phyloP scores from a whole-genome alignment of 2,329 filamentous ascomycete genomes.

The Nemania sp. region DNA sequence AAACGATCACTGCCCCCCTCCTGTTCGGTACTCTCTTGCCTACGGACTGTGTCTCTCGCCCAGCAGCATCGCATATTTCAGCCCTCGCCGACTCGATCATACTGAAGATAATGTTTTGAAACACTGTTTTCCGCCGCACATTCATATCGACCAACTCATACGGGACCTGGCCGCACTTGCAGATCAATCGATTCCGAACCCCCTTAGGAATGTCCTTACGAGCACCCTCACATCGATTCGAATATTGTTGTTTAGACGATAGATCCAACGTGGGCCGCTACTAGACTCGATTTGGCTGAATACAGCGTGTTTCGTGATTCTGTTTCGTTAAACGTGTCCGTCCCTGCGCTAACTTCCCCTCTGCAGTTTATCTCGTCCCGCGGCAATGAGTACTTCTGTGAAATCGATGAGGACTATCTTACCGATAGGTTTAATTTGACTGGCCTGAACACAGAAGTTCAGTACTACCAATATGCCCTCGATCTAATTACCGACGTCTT shows the following conservation, averaged over 20 bases:
- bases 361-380: slow-evolving; percentile 93
- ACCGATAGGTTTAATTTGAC: slow-evolving; percentile 99
- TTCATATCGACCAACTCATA: not conserved
- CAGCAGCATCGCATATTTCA: not conserved
- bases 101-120: not conserved
- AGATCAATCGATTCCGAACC: not conserved
- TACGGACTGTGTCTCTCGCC: not conserved
- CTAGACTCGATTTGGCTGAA: not conserved
- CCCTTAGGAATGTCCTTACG: not conserved
- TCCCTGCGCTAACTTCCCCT: slow-evolving; percentile 41
- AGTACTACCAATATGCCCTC: slow-evolving; percentile 98
- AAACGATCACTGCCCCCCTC: not conserved
- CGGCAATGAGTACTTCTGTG: slow-evolving; percentile 99
- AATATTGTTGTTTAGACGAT: not conserved
- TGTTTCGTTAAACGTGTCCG: not conserved
- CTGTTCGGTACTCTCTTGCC: not conserved
- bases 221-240: not conserved
- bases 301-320: not conserved
- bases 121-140: not conserved
- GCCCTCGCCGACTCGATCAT: not conserved
- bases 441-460: slow-evolving; percentile 94
- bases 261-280: not conserved
- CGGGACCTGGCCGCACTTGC: not conserved
- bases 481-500: slow-evolving; percentile 98
- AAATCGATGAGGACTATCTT: slow-evolving; percentile 98